These are phyloP conservation scores for Megacollybia platyphylla DNA, from an alignment of 1,284 basidiomycete genomes.

Conservation along the genomic window DNA sequence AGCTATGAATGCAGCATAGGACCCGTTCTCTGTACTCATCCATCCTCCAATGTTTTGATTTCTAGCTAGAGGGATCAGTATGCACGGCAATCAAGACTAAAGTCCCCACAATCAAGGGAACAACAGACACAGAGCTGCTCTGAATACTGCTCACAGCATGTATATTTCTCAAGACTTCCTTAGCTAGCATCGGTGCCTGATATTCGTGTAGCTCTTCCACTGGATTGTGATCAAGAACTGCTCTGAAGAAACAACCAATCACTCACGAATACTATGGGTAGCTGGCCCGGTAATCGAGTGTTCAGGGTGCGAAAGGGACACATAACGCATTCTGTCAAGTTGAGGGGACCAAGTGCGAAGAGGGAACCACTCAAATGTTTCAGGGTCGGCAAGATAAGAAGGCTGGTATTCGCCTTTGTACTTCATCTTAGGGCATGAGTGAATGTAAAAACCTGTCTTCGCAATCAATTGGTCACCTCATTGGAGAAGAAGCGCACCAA, in stretches of 20 bases:
- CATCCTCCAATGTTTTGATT: constrained; percentile 14
- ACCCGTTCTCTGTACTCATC: constrained; percentile 14
- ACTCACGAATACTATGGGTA: background rate
- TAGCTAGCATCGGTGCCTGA: background rate
- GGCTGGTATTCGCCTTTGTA: constrained; percentile 93
- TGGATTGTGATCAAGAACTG: background rate
- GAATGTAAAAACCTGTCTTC: constrained; percentile 75
- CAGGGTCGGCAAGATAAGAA: constrained; percentile 82
- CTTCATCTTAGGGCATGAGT: constrained; percentile 89
- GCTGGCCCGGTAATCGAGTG: constrained; percentile 25
- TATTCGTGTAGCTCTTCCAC: background rate
- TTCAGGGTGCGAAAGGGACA: constrained; percentile 53
- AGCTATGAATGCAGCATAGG: constrained; percentile 21
- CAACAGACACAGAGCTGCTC: constrained; percentile 8
- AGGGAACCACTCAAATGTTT: constrained; percentile 67
- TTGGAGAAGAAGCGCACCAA: constrained; percentile 45
- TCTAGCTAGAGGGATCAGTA: constrained; percentile 4
- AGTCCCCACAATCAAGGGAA: constrained; percentile 5
- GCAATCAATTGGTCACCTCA: background rate
- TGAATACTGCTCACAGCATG: constrained; percentile 8
- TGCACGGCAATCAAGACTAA: background rate
- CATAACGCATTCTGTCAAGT: constrained; percentile 56
- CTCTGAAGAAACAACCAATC: background rate
- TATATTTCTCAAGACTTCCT: constrained; percentile 10
- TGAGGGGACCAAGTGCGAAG: constrained; percentile 45